A percentile compares a stretch with the other conserved stretches of the same genome.
These are phyloP conservation scores for Coemansia sp. DNA, from an alignment of 192 early-diverging fungal species.

Conservation along the genomic window DNA sequence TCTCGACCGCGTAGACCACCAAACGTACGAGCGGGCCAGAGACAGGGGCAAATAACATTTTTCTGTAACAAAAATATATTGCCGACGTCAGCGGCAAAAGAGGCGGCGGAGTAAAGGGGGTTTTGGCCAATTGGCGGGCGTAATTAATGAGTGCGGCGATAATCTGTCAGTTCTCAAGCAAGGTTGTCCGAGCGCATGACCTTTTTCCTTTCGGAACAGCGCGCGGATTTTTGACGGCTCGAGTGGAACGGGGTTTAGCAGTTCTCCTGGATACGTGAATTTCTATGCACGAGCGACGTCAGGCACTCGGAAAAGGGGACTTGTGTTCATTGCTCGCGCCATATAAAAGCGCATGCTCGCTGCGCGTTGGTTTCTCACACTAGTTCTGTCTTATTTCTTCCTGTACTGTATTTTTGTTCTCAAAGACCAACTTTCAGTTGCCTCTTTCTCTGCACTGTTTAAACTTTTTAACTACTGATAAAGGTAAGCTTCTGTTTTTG, in stretches of 20 bases:
- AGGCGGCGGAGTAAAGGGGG: background rate
- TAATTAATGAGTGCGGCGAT: background rate
- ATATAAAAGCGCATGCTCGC: background rate
- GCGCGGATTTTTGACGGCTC: background rate
- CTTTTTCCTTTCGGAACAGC: background rate
- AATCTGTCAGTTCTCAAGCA: background rate
- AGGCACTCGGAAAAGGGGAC: background rate
- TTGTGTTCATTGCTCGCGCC: background rate
- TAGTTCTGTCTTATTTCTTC: constrained; percentile 1
- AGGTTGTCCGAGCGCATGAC: background rate
- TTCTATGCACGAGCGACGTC: background rate
- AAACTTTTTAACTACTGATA: background rate
- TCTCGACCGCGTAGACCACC: constrained; percentile 41
- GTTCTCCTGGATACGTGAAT: too few species aligned
- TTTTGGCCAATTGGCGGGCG: background rate
- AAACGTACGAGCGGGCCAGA: constrained; percentile 32
- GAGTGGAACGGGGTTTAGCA: background rate
- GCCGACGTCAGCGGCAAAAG: too few species aligned
- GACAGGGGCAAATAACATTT: constrained; percentile 17
- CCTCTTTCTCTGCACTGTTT: background rate
- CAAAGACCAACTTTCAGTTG: background rate
- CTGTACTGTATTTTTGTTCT: constrained; percentile 2
- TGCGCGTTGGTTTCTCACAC: background rate
- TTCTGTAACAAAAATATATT: background rate
- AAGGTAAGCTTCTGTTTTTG: constrained; percentile 4